Percentiles rank a stretch among this genome's conserved stretches.
Conservation (phyloP, 169 alveolate species). For the Eimeria tenella region DNA sequence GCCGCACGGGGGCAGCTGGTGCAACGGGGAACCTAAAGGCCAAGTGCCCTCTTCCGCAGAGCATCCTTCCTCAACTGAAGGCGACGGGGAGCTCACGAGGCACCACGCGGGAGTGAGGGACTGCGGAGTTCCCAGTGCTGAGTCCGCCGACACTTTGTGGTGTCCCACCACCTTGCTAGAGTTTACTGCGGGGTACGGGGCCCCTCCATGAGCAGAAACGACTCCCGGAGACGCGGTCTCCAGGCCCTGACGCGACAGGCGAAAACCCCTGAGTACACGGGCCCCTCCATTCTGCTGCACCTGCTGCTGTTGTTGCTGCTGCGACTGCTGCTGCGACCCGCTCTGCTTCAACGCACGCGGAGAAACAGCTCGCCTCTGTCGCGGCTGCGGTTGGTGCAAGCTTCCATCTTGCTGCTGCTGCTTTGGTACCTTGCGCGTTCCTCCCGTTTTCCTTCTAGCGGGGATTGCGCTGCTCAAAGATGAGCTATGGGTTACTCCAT, state of each 20-base stretch:
- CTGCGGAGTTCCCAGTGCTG: neutral
- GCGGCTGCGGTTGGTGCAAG: conserved; percentile 52
- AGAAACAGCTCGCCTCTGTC: neutral
- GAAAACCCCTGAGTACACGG: neutral
- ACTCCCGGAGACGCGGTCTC: conserved; percentile 9
- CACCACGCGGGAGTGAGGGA: conserved; percentile 14
- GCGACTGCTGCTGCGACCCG: conserved; percentile 7
- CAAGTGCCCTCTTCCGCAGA: neutral
- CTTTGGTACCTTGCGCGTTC: conserved; percentile 11
- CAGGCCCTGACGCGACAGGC: conserved; percentile 1
- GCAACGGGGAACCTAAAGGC: conserved; percentile 28
- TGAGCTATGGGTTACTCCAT: neutral
- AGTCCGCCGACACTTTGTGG: neutral
- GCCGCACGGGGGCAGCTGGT: conserved; percentile 37
- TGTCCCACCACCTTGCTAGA: neutral
- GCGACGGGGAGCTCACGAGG: neutral
- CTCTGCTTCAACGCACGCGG: neutral
- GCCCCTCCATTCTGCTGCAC: neutral
- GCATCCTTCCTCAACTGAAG: neutral
- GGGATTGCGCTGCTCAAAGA: neutral
- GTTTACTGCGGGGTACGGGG: neutral
- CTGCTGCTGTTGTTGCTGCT: conserved; percentile 8
- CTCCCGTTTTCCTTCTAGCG: conserved; percentile 4
- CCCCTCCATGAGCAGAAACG: neutral
- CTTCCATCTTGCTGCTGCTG: conserved; percentile 32